A percentile compares a stretch with the other conserved stretches of the same genome.
Conservation (phyloP, 2,329 filamentous ascomycete genomes). For the Fusarium sp. region DNA sequence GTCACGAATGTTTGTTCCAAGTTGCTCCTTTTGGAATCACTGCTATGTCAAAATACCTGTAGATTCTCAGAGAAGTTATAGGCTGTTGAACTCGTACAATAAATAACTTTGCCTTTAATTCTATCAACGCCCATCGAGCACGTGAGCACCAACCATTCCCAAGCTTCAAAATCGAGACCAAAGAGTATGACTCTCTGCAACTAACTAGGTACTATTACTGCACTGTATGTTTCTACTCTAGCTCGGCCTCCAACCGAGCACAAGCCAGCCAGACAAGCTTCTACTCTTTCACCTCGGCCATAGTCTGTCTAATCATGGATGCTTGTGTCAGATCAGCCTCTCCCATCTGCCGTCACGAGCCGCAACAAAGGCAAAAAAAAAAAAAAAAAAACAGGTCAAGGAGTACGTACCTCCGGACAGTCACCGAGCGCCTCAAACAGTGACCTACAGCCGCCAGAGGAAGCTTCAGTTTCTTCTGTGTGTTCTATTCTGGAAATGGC, state of each 20-base stretch:
- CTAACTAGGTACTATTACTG: not conserved
- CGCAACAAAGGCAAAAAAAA: conserved; percentile 18
- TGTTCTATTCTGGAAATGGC: not conserved
- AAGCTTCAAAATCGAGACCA: conserved; percentile 6
- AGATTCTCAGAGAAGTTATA: not conserved
- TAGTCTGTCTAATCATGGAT: conserved; percentile 16
- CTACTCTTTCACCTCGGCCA: conserved; percentile 41
- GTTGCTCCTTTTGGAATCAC: not conserved
- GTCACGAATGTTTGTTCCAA: conserved; percentile 3
- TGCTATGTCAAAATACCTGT: not conserved
- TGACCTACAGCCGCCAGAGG: conserved; percentile 17
- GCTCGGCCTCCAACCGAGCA: conserved; percentile 44
- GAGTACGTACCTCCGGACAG: conserved; percentile 48
- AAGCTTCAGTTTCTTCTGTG: conserved; percentile 1
- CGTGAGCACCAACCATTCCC: not conserved
- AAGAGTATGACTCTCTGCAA: not conserved
- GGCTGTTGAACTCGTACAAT: not conserved
- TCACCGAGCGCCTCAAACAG: conserved; percentile 41
- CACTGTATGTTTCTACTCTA: conserved; percentile 1
- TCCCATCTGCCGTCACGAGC: conserved; percentile 36
- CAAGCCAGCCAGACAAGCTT: conserved; percentile 11
- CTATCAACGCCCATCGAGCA: not conserved
- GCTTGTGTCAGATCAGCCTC: conserved; percentile 33
- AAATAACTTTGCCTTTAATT: not conserved
- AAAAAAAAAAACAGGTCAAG: too few species aligned